phyloP scores from a whole-genome alignment of 495 filamentous ascomycete species.

The Apiosordaria backusii region DNA sequence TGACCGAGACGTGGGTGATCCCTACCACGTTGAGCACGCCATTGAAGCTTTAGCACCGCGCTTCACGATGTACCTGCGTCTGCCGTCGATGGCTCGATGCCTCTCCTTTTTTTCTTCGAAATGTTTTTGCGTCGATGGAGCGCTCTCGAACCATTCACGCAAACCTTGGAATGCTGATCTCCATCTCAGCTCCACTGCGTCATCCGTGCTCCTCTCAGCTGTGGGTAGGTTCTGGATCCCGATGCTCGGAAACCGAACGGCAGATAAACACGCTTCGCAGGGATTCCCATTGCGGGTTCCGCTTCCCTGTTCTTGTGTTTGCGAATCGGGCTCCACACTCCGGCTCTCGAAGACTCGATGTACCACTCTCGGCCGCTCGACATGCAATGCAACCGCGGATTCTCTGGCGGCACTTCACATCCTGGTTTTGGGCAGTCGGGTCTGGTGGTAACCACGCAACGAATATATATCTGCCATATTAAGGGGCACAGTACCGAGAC shows the following conservation, averaged over 20 bases:
- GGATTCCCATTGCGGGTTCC: background rate
- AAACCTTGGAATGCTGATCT: background rate
- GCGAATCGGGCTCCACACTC: conserved; percentile 1
- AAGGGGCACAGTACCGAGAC: background rate
- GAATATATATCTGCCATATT: conserved; percentile 4
- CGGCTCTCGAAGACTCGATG: background rate
- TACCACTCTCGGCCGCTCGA: background rate
- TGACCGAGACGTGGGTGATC: conserved; percentile 1
- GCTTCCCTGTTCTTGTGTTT: background rate
- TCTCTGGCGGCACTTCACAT: conserved; percentile 2
- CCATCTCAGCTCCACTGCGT: background rate
- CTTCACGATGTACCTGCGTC: conserved; percentile 2
- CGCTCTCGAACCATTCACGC: background rate
- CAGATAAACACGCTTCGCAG: background rate
- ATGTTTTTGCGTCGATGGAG: background rate
- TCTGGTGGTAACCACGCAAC: background rate
- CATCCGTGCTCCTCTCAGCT: background rate
- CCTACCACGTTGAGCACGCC: background rate
- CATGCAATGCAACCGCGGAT: conserved; percentile 1
- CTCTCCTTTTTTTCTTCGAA: background rate
- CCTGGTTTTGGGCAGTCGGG: background rate
- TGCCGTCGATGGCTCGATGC: background rate
- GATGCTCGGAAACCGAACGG: background rate
- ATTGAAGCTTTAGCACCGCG: background rate
- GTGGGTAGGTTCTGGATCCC: background rate